Evolutionary conservation across 306 rosid species (phyloP).

Genomic region (Cucurbita ficifolia): DNA sequence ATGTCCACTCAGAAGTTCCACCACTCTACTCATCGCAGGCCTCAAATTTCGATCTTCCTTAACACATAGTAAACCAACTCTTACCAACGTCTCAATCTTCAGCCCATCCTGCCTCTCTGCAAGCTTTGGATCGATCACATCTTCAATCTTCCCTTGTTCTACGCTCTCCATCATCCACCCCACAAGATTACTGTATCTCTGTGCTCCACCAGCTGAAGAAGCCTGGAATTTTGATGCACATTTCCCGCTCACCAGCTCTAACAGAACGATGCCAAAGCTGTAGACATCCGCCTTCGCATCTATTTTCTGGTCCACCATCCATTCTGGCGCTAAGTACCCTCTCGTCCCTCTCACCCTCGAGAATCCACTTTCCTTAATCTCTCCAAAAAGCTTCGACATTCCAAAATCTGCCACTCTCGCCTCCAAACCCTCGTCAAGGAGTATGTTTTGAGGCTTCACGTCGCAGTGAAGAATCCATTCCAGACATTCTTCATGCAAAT

Average conservation of each 20-base stretch:
- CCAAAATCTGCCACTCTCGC: conserved; percentile 31
- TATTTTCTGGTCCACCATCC: conserved; percentile 24
- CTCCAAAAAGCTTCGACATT: conserved; percentile 27
- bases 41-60: conserved; percentile 23
- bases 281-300: conserved; percentile 31
- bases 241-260: conserved; percentile 26
- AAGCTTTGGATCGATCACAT: conserved; percentile 17
- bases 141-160: conserved; percentile 7
- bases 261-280: conserved; percentile 27
- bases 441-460: conserved; percentile 34
- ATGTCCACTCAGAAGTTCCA: conserved; percentile 15
- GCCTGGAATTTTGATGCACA: conserved; percentile 12
- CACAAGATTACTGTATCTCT: conserved; percentile 2
- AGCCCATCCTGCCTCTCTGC: neutral
- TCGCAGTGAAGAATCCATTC: conserved; percentile 33
- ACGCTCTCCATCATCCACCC: conserved; percentile 17
- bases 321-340: conserved; percentile 32
- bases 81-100: conserved; percentile 16
- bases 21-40: conserved; percentile 30
- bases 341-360: conserved; percentile 26
- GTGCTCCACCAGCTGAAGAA: neutral
- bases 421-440: conserved; percentile 12
- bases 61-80: conserved; percentile 17
- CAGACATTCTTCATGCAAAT: conserved; percentile 33
- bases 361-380: conserved; percentile 9